A percentile compares a stretch with the other conserved stretches of the same genome.
Conservation (phyloP, 441 rosid genomes). For the Jatropha multifida region DNA sequence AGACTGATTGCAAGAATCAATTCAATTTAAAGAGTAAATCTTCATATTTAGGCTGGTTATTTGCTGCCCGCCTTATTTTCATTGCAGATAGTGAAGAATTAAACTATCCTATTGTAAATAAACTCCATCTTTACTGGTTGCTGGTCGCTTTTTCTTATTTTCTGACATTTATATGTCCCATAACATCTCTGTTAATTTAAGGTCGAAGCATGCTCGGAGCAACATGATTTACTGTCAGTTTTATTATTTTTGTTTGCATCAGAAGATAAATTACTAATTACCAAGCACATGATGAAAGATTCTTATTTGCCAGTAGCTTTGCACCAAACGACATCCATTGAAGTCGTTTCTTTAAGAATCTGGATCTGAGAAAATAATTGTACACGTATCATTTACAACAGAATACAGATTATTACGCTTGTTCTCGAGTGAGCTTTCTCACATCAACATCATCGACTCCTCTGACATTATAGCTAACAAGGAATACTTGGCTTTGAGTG, state of each 20-base stretch:
- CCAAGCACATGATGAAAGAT: background rate
- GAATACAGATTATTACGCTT: conserved; percentile 12
- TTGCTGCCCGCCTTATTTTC: background rate
- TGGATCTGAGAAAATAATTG: conserved; percentile 17
- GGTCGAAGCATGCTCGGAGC: background rate
- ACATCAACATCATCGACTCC: conserved; percentile 58
- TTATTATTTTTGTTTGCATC: background rate
- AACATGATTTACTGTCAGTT: background rate
- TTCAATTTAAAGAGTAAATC: background rate
- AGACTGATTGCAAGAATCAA: background rate
- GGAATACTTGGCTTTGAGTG: conserved; percentile 77
- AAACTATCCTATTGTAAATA: background rate
- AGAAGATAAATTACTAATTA: too few relatives aligned
- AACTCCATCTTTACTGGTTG: background rate
- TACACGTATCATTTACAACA: conserved; percentile 27
- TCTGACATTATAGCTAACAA: conserved; percentile 77
- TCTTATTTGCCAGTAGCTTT: background rate
- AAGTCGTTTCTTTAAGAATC: conserved; percentile 6
- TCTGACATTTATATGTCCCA: background rate
- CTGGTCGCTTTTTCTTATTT: background rate
- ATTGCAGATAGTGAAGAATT: background rate
- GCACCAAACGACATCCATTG: background rate
- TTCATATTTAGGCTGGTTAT: background rate
- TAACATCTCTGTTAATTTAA: background rate
- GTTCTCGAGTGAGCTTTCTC: conserved; percentile 15